Evolutionary conservation across 306 rosid genomes (phyloP).

Genomic region (Betula pendula): DNA sequence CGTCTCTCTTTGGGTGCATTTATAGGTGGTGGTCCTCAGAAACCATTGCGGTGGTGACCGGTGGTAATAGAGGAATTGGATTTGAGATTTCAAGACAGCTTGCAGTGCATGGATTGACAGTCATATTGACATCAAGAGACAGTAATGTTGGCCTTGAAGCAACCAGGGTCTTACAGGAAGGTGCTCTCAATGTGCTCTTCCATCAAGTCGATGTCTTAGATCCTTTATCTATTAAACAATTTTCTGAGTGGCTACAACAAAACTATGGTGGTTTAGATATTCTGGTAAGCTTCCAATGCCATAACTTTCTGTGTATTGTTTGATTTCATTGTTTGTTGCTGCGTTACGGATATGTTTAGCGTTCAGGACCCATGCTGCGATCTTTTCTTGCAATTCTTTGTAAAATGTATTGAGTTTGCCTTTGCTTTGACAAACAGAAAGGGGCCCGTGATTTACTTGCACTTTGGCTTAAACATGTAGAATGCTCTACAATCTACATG

Average conservation of each 20-base stretch:
- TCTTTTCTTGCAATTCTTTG: not conserved
- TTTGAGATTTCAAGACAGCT: slow-evolving; percentile 80
- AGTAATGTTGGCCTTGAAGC: slow-evolving; percentile 76
- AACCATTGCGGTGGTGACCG: slow-evolving; percentile 81
- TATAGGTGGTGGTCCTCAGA: slow-evolving; percentile 94
- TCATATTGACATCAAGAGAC: slow-evolving; percentile 80
- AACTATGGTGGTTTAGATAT: slow-evolving; percentile 81
- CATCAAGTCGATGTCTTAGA: slow-evolving; percentile 81
- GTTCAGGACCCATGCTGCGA: not conserved
- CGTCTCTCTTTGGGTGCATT: not conserved
- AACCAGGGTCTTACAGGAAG: slow-evolving; percentile 79
- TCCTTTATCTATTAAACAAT: slow-evolving; percentile 51
- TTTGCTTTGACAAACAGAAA: slow-evolving; percentile 5
- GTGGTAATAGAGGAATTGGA: slow-evolving; percentile 94
- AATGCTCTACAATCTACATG: slow-evolving; percentile 15
- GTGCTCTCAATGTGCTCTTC: slow-evolving; percentile 67
- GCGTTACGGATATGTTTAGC: not conserved
- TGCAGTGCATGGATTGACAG: slow-evolving; percentile 79
- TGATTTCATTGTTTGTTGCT: not conserved
- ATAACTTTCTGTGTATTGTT: slow-evolving; percentile 4
- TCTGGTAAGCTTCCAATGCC: slow-evolving; percentile 49
- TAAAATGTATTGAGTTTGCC: not conserved
- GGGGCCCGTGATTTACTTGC: not conserved
- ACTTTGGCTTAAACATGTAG: not conserved
- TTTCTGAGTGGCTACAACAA: slow-evolving; percentile 65